Base-by-base conservation (phyloP, 2,329 filamentous ascomycete species). In the Aspergillus fijiensis region DNA sequence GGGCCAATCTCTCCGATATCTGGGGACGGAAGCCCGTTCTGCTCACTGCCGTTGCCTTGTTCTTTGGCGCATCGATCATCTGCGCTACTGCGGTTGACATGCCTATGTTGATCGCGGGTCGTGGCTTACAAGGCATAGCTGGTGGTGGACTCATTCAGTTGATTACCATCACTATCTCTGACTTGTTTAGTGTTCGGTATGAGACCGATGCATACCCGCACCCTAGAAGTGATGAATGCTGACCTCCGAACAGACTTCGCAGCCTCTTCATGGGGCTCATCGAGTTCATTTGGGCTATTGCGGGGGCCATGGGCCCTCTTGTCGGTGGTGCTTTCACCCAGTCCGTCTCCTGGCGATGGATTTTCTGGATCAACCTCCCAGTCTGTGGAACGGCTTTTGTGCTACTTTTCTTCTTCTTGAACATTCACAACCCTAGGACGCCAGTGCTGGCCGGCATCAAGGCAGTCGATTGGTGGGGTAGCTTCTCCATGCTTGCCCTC, bases 281-380 rank as follows among this genome's bases (percentile, higher is more conserved):
- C 2, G 82, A 82, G 60, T 77, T 80, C 0, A 80, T 85, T 48
- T 86, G 83, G 83, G 83, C 82, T 0, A 63, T 85, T 11, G 84
- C 82, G 5, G 81, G 81, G 1, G 80, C 79, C 0, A 71, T 81
- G 16, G 84, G 84, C 0, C 84, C 84, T 0, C 69, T 86, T 1
- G 68, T 85, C 0, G 84, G 84, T 2, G 84, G 83, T 45, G 75
- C 77, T 0, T 83, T 85, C 62, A 73, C 76, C 1, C 67, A 77
- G 52, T 69, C 71, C 33, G 63, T 73, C 21, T 68, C 74, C 19
- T 85, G 82, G 83, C 72, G 82, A 55, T 85, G 82, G 81, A 80
- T 79, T 45, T 84, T 84, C 65, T 85, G 82, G 76, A 81, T 85
- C 68, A 86, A 85, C 55, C 71, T 79, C 0, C 84, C 84, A 0